Conservation (phyloP, 2,329 filamentous ascomycete species). For the Hymenoscyphus repandus region DNA sequence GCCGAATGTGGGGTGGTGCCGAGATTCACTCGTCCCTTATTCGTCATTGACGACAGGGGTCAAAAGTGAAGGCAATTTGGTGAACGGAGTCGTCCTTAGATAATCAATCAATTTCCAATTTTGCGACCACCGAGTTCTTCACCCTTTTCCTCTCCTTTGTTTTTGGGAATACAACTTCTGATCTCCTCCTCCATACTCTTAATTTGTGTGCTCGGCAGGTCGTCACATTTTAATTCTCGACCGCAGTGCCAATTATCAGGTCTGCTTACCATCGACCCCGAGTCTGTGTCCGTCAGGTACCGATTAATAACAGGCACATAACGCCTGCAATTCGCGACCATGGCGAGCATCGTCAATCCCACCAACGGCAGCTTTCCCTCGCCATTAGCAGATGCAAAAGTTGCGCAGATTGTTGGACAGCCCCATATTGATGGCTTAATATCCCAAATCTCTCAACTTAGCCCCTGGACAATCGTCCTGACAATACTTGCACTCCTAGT, state of each 20-base stretch:
- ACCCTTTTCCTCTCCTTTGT: neutral
- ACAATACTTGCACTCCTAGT: constrained; percentile 67
- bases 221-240: no score
- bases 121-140: neutral
- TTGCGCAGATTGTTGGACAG: constrained; percentile 22
- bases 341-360: constrained; percentile 9
- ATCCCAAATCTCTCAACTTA: constrained; percentile 29
- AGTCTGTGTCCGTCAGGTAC: neutral
- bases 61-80: neutral
- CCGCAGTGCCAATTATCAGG: no score
- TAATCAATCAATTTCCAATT: constrained; percentile 1
- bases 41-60: no score
- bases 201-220: no score
- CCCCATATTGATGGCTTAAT: constrained; percentile 24
- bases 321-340: neutral
- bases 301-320: neutral
- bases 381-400: constrained; percentile 29
- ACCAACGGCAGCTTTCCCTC: constrained; percentile 29
- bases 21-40: no score
- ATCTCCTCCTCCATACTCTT: no score
- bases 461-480: constrained; percentile 61
- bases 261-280: no score
- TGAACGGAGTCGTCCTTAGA: neutral
- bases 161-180: no score
- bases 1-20: no score